Percentiles rank a stretch among this genome's conserved stretches.
These are phyloP conservation scores for Mortierella sp. DNA, from an alignment of 371 early-diverging fungal species.

Conservation along the genomic window DNA sequence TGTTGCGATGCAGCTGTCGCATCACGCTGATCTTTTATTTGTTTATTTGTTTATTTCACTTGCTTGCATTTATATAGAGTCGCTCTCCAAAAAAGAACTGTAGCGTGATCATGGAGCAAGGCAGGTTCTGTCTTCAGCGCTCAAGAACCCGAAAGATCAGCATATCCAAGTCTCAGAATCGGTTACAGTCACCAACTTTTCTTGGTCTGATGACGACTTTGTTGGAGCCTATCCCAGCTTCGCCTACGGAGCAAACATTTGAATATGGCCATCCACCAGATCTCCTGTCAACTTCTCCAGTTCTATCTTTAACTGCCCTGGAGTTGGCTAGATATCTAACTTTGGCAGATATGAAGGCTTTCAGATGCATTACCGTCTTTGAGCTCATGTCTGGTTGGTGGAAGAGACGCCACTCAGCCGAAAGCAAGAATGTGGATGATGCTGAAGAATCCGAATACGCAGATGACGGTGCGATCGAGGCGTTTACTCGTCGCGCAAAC, in stretches of 20 bases:
- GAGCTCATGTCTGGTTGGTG: constrained; percentile 62
- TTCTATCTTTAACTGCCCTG: constrained; percentile 56
- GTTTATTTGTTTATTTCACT: neutral
- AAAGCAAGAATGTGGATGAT: constrained; percentile 16
- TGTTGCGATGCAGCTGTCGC: neutral
- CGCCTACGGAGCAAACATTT: constrained; percentile 6
- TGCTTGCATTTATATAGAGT: constrained; percentile 18
- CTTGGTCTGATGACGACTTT: neutral
- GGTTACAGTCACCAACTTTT: constrained; percentile 3
- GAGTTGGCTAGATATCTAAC: constrained; percentile 65
- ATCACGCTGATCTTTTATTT: neutral
- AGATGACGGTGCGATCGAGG: constrained; percentile 59
- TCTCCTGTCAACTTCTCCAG: constrained; percentile 30
- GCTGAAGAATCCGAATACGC: constrained; percentile 15
- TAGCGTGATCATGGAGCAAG: constrained; percentile 55
- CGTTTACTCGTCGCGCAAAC: constrained; percentile 62
- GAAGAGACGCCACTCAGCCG: constrained; percentile 40
- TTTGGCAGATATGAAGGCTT: constrained; percentile 60
- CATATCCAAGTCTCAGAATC: constrained; percentile 23
- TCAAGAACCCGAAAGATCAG: constrained; percentile 50
- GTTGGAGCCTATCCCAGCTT: constrained; percentile 1
- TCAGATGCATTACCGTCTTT: constrained; percentile 58
- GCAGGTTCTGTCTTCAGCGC: constrained; percentile 49
- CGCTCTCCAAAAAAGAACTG: constrained; percentile 52
- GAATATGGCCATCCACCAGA: constrained; percentile 44